Percentiles rank a stretch among this genome's conserved stretches.
Evolutionary conservation across 345 rosid species (phyloP).

Genomic region (Arabis alpina): DNA sequence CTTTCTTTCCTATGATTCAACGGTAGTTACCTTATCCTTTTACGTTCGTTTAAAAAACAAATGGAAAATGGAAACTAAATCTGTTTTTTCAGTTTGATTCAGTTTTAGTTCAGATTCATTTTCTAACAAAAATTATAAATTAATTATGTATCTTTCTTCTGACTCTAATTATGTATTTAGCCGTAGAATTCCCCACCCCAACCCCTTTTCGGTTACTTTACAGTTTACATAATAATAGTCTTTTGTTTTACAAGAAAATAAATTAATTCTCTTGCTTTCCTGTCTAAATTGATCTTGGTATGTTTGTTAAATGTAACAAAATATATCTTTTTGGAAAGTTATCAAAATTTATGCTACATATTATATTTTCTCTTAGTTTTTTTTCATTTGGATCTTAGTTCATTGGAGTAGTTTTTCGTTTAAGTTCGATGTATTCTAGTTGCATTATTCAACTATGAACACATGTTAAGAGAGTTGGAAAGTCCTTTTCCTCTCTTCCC

Average conservation of each 20-base stretch:
- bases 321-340: neutral
- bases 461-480: too few species aligned
- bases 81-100: constrained; percentile 33
- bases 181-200: neutral
- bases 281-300: neutral
- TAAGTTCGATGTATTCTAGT: neutral
- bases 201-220: neutral
- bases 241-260: too few species aligned
- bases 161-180: neutral
- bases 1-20: constrained; percentile 36
- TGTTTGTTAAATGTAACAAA: neutral
- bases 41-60: neutral
- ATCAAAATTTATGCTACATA: neutral
- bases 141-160: neutral
- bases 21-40: constrained; percentile 36
- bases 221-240: too few species aligned
- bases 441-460: too few species aligned
- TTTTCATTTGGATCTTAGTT: neutral
- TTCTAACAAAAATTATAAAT: constrained; percentile 1
- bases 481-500: too few species aligned
- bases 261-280: neutral
- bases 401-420: neutral
- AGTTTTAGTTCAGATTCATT: constrained; percentile 15
- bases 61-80: constrained; percentile 5
- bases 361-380: neutral